Base-by-base conservation (phyloP, 345 rosid genomes). In the Salix udensis region DNA sequence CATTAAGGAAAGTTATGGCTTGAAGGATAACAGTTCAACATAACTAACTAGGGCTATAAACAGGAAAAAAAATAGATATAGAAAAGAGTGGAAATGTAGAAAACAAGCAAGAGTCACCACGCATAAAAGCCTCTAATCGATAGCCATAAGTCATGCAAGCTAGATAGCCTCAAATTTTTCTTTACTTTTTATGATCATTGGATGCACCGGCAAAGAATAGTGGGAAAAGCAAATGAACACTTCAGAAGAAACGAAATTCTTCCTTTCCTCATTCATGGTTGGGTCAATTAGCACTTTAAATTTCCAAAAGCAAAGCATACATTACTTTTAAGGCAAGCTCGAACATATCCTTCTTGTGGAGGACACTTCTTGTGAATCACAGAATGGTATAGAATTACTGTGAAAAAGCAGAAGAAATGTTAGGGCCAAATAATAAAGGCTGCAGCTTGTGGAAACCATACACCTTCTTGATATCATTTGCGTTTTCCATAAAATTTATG, bases 311-410 rank as follows among this genome's bases (percentile, higher is more conserved):
- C 77, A 83, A 85, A 88, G 86, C 76, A 77, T 75, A 81, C 80
- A 76, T 87, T 94, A 94, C 97, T 91, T 90, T 94, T 94, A 82
- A 94, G 88, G 79, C 85, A 88, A 79, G 96, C 98, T 14, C 97
- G 97, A 65, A 91, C 85, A n/a, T 91, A 92, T 74, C 97, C 97
- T n/a, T 66, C 86, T 76, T 80, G 88, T 6, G 86, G 89, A 7
- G 88, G 90, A 72, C 97, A 90, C 70, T 90, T 86, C 85, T 91
- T 87, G 89, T 94, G 97, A 76, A 82, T 81, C 65, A 92, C 94
- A 3, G 98, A 96, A 83, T 96, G 97, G 84, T 86, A 96, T 46
- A 91, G 88, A 55, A 93, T 92, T 28, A 91, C 99, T 96, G 93
- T 24, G 55, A 76, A 85, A 50, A 74, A 87, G 52, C 39, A 74